These are phyloP conservation scores for Digitaria exilis DNA, from an alignment of 202 grass and related monocot species.

Conservation along the genomic window DNA sequence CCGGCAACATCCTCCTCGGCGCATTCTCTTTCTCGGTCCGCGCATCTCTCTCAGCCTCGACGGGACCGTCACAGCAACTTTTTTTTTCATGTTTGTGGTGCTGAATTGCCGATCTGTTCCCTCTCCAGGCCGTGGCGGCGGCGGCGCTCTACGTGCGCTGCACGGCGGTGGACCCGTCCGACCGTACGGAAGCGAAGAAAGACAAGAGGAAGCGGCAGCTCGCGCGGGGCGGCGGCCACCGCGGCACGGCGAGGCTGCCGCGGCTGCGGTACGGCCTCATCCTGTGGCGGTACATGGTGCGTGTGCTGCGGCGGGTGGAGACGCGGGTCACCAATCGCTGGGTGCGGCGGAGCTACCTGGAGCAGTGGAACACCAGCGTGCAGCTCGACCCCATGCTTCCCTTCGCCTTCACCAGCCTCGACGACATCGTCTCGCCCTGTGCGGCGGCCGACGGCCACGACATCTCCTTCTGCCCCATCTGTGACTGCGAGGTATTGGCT, in stretches of 20 bases:
- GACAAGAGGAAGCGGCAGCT: slow-evolving; percentile 47
- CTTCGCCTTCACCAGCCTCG: slow-evolving; percentile 77
- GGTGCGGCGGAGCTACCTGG: slow-evolving; percentile 87
- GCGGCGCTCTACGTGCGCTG: slow-evolving; percentile 73
- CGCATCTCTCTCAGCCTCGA: too few relatives aligned
- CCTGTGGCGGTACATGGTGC: slow-evolving; percentile 59
- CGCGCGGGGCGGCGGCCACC: slow-evolving; percentile 14
- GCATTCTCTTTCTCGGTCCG: slow-evolving; percentile 77
- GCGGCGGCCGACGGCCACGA: slow-evolving; percentile 49
- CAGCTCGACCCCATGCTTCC: slow-evolving; percentile 88
- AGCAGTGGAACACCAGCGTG: slow-evolving; percentile 70
- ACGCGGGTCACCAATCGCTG: slow-evolving; percentile 60
- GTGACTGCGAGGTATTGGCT: slow-evolving; percentile 75
- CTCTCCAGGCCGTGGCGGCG: slow-evolving; percentile 48
- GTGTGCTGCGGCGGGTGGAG: slow-evolving; percentile 64
- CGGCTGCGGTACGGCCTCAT: slow-evolving; percentile 81
- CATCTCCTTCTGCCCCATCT: slow-evolving; percentile 85
- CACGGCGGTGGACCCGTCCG: slow-evolving; percentile 81
- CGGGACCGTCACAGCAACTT: background rate
- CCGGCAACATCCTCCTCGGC: slow-evolving; percentile 57
- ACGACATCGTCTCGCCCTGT: slow-evolving; percentile 67
- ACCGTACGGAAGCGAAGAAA: slow-evolving; percentile 70
- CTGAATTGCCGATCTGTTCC: background rate
- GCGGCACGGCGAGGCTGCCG: slow-evolving; percentile 40
- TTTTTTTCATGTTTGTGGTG: background rate